A percentile compares a stretch with the other conserved stretches of the same genome.
Evolutionary conservation across 2,329 filamentous ascomycete species (phyloP).

Genomic region (Lasiodiplodia hormozganensis): DNA sequence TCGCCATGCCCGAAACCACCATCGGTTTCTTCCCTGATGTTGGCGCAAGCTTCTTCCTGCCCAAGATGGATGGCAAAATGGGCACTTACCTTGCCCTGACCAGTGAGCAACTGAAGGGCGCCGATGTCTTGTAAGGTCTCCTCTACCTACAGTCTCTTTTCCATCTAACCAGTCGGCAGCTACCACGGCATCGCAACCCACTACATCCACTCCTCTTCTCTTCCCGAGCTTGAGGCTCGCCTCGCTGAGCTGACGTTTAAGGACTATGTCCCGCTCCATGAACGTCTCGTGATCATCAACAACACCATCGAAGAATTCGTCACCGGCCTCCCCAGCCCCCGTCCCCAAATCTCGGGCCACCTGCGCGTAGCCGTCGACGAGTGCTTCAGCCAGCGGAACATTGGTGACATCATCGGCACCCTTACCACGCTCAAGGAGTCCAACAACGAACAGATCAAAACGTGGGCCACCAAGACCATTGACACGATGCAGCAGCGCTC

Average conservation of each 20-base stretch:
- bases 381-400: slow-evolving; percentile 57
- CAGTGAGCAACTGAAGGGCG: slow-evolving; percentile 80
- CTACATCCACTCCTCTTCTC: slow-evolving; percentile 89
- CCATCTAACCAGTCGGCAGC: slow-evolving; percentile 30
- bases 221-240: slow-evolving; percentile 81
- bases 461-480: slow-evolving; percentile 82
- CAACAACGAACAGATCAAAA: slow-evolving; percentile 56
- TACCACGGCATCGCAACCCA: slow-evolving; percentile 94
- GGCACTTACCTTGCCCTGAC: slow-evolving; percentile 95
- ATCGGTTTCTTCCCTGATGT: slow-evolving; percentile 99
- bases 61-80: slow-evolving; percentile 82
- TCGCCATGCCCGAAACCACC: slow-evolving; percentile 98
- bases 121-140: slow-evolving; percentile 69
- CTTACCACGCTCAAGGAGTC: slow-evolving; percentile 59
- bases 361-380: slow-evolving; percentile 84
- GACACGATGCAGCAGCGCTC: slow-evolving; percentile 78
- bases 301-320: slow-evolving; percentile 90
- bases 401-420: slow-evolving; percentile 74
- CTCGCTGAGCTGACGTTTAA: slow-evolving; percentile 88
- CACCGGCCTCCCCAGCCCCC: slow-evolving; percentile 76
- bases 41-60: slow-evolving; percentile 93
- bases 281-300: slow-evolving; percentile 77
- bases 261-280: slow-evolving; percentile 70
- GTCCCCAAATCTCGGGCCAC: slow-evolving; percentile 64
- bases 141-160: not conserved